Evolutionary conservation across 441 rosid species (phyloP), one percentile per base, ranked within the genome.

Genomic region (Syzygium malaccense): DNA sequence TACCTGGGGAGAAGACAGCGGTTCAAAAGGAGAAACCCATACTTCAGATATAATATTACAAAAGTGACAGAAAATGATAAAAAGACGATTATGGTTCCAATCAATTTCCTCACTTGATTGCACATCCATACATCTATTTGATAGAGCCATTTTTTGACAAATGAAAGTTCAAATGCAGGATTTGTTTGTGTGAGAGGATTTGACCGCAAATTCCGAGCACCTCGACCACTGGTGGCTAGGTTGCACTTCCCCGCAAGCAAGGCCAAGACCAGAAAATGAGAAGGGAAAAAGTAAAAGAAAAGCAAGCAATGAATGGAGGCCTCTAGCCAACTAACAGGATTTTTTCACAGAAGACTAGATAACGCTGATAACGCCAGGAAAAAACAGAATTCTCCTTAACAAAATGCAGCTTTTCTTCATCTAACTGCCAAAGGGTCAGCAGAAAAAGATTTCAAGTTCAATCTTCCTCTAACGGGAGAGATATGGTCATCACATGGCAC

Each of bases 141-240:
- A 41, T 41, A 75, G 51, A 75, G 51, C 51, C 83, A 75, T 37
- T 41, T 28, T 85, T 55, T 60, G 20, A 51, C 68, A 28, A 85
- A 57, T 23, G 30, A 87, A 89, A 87, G 51, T 64, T 86, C 78
- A 57, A 90, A 79, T 91, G 94, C 95, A 98, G 99, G 99, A 87
- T 98, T 96, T 90, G 98, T 98, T 87, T 98, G 99, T 87, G 98
- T 98, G 62, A 95, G 99, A 86, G 99, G 99, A 51, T 98, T 98
- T 88, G 98, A 98, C 60, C 96, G 90, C 60, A 92, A 92, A 89
- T 87, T 93, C 87, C 89, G 96, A 90, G 98, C 99, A 86, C 99
- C 99, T 17, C 93, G 96, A n/a, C 99, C 99, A 33, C 94, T 97
- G 55, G 88, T 88, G 84, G 95, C 94, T 87, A 94, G 99, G 90